Evolutionary conservation across 1,139 yeast genomes (phyloP).

Genomic region (Sugiyamaella castrensis): DNA sequence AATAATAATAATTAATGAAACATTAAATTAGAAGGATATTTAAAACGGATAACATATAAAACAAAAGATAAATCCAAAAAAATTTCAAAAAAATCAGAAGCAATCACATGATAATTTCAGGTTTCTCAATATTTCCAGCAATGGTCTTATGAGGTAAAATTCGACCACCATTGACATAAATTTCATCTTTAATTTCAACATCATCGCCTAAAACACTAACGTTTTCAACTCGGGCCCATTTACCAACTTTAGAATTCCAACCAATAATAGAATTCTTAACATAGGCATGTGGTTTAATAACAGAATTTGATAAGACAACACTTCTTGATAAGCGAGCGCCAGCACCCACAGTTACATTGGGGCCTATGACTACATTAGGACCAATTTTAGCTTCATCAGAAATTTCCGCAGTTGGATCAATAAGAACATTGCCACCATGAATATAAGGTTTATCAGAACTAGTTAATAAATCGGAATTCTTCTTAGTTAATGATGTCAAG

Average conservation of each 20-base stretch:
- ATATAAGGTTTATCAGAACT: slow-evolving; percentile 63
- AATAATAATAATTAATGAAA: background rate
- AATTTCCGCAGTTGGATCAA: slow-evolving; percentile 93
- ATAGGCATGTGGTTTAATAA: slow-evolving; percentile 96
- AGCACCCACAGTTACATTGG: slow-evolving; percentile 92
- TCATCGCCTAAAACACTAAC: slow-evolving; percentile 98
- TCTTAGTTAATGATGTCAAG: slow-evolving; percentile 82
- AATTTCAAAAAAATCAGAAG: slow-evolving; percentile 3
- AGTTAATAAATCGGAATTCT: slow-evolving; percentile 66
- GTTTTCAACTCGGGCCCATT: slow-evolving; percentile 99
- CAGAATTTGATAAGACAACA: slow-evolving; percentile 86
- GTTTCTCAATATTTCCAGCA: slow-evolving; percentile 93
- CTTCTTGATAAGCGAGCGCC: slow-evolving; percentile 99
- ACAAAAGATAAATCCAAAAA: slow-evolving; percentile 1
- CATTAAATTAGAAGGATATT: slow-evolving; percentile 1
- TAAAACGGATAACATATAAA: background rate
- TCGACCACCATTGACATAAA: slow-evolving; percentile 98
- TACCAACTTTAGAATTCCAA: slow-evolving; percentile 98
- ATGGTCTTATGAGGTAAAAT: slow-evolving; percentile 98
- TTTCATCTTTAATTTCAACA: slow-evolving; percentile 96
- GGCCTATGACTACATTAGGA: slow-evolving; percentile 97
- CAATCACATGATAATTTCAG: slow-evolving; percentile 87
- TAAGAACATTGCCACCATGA: slow-evolving; percentile 89
- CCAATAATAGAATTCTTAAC: slow-evolving; percentile 98
- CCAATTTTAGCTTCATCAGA: slow-evolving; percentile 94